Evolutionary conservation across 176 grass and related monocot species (phyloP).

Genomic region (Ampelocalamus luodianensis): DNA sequence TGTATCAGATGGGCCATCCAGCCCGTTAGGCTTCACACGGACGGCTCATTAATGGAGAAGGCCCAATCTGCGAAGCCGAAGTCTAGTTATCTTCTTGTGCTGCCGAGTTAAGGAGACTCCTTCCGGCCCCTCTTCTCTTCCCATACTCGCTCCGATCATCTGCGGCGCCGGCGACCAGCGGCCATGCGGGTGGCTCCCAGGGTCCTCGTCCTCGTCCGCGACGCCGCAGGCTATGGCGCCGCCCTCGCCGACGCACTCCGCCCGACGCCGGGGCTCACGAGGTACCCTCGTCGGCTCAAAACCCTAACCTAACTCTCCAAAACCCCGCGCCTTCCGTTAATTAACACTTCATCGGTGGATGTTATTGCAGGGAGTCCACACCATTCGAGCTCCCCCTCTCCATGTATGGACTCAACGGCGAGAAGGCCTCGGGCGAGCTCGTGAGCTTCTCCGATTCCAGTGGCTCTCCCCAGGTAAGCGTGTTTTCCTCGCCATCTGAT

Average conservation of each 20-base stretch:
- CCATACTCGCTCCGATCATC: constrained; percentile 6
- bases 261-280: constrained; percentile 50
- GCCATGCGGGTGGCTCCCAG: constrained; percentile 62
- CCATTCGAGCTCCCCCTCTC: constrained; percentile 60
- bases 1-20: not conserved
- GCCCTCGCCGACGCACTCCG: constrained; percentile 59
- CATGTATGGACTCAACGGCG: constrained; percentile 55
- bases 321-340: not conserved
- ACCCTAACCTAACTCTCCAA: constrained; percentile 19
- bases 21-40: fast-evolving
- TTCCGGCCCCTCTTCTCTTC: not conserved
- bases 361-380: constrained; percentile 53
- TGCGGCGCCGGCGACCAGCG: constrained; percentile 23
- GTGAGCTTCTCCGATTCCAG: constrained; percentile 61
- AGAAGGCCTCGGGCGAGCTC: constrained; percentile 62
- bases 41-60: not conserved
- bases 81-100: too few species aligned
- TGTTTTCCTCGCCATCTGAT: constrained; percentile 14
- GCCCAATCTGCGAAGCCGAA: not conserved
- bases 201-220: constrained; percentile 64
- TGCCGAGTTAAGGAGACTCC: too few species aligned
- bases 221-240: constrained; percentile 60
- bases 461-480: constrained; percentile 62
- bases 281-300: constrained; percentile 47
- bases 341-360: constrained; percentile 8